Conservation (phyloP, 257 asterid species). For the Echites panduratus region DNA sequence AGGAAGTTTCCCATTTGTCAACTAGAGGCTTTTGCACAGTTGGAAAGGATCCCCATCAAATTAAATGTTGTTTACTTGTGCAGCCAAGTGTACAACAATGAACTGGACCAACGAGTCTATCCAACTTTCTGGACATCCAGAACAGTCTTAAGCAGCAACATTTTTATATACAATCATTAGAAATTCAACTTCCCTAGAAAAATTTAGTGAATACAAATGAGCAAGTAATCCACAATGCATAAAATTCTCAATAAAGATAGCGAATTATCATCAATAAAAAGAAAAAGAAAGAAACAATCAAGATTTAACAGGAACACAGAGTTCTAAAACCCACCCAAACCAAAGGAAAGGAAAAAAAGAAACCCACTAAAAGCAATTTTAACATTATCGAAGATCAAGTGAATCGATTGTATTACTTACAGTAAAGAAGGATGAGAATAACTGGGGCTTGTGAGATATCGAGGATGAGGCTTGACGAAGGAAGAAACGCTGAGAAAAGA, state of each 20-base stretch:
- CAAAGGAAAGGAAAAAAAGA: too few relatives aligned
- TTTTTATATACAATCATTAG: neutral
- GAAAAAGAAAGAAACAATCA: neutral
- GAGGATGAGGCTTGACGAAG: conserved; percentile 36
- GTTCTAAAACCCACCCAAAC: too few relatives aligned
- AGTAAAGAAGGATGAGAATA: conserved; percentile 29
- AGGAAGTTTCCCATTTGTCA: neutral
- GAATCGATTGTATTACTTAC: conserved; percentile 33
- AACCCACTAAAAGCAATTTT: neutral
- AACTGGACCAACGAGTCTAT: too few relatives aligned
- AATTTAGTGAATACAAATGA: neutral
- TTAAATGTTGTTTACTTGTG: neutral
- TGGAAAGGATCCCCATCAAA: neutral
- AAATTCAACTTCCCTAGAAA: conserved; percentile 4
- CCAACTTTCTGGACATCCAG: neutral
- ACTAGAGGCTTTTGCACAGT: neutral
- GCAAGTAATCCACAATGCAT: neutral
- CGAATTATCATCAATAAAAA: neutral
- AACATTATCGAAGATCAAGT: neutral
- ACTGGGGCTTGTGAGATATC: conserved; percentile 30
- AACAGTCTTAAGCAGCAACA: neutral
- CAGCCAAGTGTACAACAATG: neutral
- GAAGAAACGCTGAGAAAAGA: conserved; percentile 49
- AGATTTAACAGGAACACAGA: neutral
- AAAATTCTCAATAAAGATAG: neutral